Evolutionary conservation across 805 yeast species (phyloP).

Genomic region (Saccharomycopsis sp.): DNA sequence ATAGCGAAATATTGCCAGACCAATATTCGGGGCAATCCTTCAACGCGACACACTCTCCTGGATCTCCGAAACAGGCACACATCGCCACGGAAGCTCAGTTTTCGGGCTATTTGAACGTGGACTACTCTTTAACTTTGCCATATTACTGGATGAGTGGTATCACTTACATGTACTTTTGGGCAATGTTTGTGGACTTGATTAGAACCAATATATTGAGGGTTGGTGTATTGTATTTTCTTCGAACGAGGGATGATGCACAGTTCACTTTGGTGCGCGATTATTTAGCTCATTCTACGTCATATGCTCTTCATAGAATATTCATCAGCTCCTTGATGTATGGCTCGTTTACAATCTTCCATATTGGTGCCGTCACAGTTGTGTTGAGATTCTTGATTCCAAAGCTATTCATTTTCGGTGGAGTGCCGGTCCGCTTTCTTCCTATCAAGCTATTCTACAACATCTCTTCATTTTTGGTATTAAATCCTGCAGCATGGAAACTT

Average conservation of each 20-base stretch:
- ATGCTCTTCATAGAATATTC: constrained; percentile 65
- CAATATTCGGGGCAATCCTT: too few relatives aligned
- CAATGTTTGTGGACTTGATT: constrained; percentile 77
- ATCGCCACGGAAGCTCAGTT: too few relatives aligned
- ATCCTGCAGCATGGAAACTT: constrained; percentile 9
- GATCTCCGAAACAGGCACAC: too few relatives aligned
- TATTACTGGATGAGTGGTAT: constrained; percentile 75
- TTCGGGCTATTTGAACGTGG: too few relatives aligned
- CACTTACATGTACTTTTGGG: constrained; percentile 76
- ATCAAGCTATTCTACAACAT: constrained; percentile 8
- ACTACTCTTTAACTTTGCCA: too few relatives aligned
- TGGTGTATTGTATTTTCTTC: constrained; percentile 84
- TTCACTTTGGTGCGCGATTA: constrained; percentile 83
- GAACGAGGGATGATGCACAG: constrained; percentile 92
- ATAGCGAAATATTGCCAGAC: too few relatives aligned
- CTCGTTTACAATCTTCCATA: constrained; percentile 60
- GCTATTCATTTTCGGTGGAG: constrained; percentile 22
- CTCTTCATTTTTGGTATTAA: constrained; percentile 8
- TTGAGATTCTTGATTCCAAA: constrained; percentile 32
- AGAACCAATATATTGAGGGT: constrained; percentile 65
- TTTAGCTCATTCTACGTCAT: constrained; percentile 58
- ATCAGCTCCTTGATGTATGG: constrained; percentile 71
- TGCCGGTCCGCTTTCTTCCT: constrained; percentile 22
- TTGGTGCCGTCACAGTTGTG: constrained; percentile 55
- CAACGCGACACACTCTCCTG: too few relatives aligned